Evolutionary conservation across 2,329 filamentous ascomycete species (phyloP).

Genomic region (Sporothrix dimorphospora): DNA sequence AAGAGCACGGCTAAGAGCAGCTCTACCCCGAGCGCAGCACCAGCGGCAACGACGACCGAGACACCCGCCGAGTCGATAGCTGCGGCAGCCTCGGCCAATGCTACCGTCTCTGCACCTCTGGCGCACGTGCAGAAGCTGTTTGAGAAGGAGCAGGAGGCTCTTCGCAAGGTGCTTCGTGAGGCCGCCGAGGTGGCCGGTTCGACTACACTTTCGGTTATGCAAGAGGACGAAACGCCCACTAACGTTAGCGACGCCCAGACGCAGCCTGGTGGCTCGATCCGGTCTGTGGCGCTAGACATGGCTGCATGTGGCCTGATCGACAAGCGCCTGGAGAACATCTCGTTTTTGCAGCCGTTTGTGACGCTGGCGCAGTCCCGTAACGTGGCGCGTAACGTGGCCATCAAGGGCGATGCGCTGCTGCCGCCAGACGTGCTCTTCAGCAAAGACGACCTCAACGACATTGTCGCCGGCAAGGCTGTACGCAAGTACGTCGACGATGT

Average conservation of each 20-base stretch:
- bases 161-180: constrained; percentile 23
- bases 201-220: constrained; percentile 6
- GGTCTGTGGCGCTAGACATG: constrained; percentile 35
- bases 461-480: constrained; percentile 61
- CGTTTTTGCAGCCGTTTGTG: constrained; percentile 23
- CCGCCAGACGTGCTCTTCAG: constrained; percentile 53
- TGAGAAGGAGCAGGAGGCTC: constrained; percentile 28
- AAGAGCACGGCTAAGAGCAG: constrained; percentile 18
- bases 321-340: constrained; percentile 6
- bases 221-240: background rate
- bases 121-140: background rate
- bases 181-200: constrained; percentile 25
- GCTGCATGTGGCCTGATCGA: constrained; percentile 29
- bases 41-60: background rate
- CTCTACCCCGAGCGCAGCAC: background rate
- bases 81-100: background rate
- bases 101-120: background rate
- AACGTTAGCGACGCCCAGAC: background rate
- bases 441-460: constrained; percentile 57
- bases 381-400: background rate
- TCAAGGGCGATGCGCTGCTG: constrained; percentile 31
- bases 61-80: background rate
- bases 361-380: background rate
- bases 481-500: constrained; percentile 66
- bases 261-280: constrained; percentile 18